These are phyloP conservation scores for Lachnellula cervina DNA, from an alignment of 2,329 filamentous ascomycete genomes.

Conservation along the genomic window DNA sequence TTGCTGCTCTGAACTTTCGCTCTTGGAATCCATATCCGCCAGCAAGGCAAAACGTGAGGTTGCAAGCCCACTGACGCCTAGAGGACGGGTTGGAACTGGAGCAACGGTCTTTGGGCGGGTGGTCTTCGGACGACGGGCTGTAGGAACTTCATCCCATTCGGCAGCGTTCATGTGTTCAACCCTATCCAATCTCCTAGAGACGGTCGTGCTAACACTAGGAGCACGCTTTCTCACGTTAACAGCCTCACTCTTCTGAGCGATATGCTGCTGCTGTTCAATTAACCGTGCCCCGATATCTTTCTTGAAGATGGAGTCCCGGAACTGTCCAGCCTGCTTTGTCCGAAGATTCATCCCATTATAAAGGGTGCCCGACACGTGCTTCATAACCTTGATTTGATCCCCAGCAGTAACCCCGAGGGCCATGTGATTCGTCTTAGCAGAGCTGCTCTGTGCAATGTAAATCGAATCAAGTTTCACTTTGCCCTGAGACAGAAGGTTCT, in stretches of 20 bases:
- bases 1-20: constrained; percentile 2
- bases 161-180: constrained; percentile 19
- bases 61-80: constrained; percentile 9
- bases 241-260: background rate
- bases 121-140: background rate
- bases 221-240: background rate
- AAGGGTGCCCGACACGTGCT: constrained; percentile 18
- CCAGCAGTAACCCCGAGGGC: constrained; percentile 13
- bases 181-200: constrained; percentile 8
- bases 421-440: background rate
- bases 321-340: constrained; percentile 12
- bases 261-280: constrained; percentile 6
- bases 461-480: constrained; percentile 9
- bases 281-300: background rate
- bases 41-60: constrained; percentile 14
- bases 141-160: constrained; percentile 22
- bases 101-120: background rate
- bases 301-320: constrained; percentile 16
- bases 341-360: constrained; percentile 18
- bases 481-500: background rate
- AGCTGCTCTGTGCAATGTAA: constrained; percentile 7
- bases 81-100: background rate
- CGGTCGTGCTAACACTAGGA: constrained; percentile 2
- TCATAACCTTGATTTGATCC: constrained; percentile 17
- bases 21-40: constrained; percentile 9